phyloP scores from a whole-genome alignment of 108 stramenopile genomes.

The Cyclotella distinguenda region DNA sequence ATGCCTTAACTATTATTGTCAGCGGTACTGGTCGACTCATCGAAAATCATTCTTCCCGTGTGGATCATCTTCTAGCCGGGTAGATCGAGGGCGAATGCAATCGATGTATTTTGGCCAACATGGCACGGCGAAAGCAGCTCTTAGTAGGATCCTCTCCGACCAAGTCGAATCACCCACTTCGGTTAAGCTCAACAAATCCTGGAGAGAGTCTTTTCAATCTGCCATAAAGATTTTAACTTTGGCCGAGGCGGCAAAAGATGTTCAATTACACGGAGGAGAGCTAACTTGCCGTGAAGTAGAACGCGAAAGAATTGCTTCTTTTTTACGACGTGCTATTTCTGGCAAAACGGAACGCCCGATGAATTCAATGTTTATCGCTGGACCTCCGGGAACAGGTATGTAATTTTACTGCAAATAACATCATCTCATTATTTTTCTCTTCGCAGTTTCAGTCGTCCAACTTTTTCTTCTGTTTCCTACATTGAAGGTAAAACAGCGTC shows the following conservation, averaged over 20 bases:
- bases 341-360: conserved; percentile 33
- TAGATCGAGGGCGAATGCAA: conserved; percentile 47
- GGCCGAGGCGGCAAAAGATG: conserved; percentile 71
- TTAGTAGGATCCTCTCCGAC: conserved; percentile 20
- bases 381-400: conserved; percentile 78
- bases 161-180: background rate
- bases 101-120: conserved; percentile 37
- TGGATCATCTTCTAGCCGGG: conserved; percentile 52
- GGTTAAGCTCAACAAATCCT: conserved; percentile 15
- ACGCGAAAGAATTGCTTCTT: conserved; percentile 52
- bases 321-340: conserved; percentile 61
- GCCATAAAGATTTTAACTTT: conserved; percentile 69
- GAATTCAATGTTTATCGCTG: conserved; percentile 74
- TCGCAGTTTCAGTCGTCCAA: background rate
- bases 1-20: conserved; percentile 58
- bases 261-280: conserved; percentile 42
- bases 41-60: conserved; percentile 73
- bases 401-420: background rate
- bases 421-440: too few species aligned
- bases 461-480: conserved; percentile 2
- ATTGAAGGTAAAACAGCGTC: conserved; percentile 67
- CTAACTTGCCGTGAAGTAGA: conserved; percentile 73
- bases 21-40: conserved; percentile 73
- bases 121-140: conserved; percentile 34
- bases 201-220: conserved; percentile 56